These are phyloP conservation scores for Psilocybe subaeruginosa DNA, from an alignment of 768 basidiomycete species.

Conservation along the genomic window DNA sequence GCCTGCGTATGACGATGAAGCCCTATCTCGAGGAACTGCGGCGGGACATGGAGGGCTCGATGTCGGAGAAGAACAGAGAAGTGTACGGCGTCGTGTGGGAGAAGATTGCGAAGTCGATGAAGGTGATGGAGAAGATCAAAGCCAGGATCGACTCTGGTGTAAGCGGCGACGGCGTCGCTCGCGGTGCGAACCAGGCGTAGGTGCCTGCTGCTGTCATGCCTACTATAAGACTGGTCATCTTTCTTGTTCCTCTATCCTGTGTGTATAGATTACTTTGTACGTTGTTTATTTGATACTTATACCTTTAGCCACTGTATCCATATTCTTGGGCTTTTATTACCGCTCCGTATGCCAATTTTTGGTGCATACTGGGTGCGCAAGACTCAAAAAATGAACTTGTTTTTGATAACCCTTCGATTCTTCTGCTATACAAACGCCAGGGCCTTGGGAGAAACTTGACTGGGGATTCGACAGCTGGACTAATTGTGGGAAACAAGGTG, in stretches of 20 bases:
- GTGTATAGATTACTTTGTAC: not conserved
- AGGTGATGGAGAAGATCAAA: conserved; percentile 12
- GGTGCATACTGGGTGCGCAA: too few relatives aligned
- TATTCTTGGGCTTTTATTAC: too few relatives aligned
- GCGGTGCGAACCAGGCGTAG: not conserved
- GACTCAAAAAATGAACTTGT: too few relatives aligned
- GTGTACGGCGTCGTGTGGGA: conserved; percentile 22
- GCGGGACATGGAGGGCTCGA: conserved; percentile 16
- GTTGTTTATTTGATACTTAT: too few relatives aligned
- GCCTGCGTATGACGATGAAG: conserved; percentile 14
- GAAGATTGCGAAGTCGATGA: conserved; percentile 18
- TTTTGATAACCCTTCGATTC: too few relatives aligned
- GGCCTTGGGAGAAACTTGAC: too few relatives aligned
- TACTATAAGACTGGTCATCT: not conserved
- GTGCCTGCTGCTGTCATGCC: not conserved
- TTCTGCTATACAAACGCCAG: too few relatives aligned
- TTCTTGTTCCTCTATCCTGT: not conserved
- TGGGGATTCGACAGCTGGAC: too few relatives aligned
- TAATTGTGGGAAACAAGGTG: too few relatives aligned
- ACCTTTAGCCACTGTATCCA: too few relatives aligned
- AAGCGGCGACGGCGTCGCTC: not conserved
- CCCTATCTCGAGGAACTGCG: conserved; percentile 21
- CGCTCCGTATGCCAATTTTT: too few relatives aligned
- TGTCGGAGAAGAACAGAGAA: conserved; percentile 21
- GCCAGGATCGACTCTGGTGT: not conserved